Conservation (phyloP, 1,284 basidiomycete genomes). For the Melampsora americana region DNA sequence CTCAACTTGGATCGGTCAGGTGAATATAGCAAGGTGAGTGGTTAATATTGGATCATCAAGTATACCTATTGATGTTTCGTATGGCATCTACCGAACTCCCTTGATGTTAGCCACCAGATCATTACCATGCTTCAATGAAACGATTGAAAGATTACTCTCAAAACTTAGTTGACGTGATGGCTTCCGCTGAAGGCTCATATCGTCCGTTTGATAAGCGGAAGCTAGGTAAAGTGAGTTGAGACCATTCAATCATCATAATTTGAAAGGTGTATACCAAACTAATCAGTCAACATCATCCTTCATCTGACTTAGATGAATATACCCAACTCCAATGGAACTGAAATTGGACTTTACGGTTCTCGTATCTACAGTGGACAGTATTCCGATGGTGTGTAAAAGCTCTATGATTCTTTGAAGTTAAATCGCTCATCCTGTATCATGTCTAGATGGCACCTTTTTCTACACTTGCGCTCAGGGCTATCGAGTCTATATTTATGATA, state of each 20-base stretch:
- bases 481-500: constrained; percentile 62
- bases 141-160: constrained; percentile 25
- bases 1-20: constrained; percentile 21
- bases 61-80: constrained; percentile 1
- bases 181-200: constrained; percentile 8
- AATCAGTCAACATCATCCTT: constrained; percentile 9
- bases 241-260: not conserved
- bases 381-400: constrained; percentile 63
- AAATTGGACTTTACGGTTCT: constrained; percentile 74
- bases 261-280: not conserved
- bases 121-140: constrained; percentile 22
- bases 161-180: constrained; percentile 11
- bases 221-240: constrained; percentile 7
- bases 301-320: constrained; percentile 62
- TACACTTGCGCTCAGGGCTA: constrained; percentile 65
- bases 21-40: constrained; percentile 20
- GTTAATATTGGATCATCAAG: not conserved
- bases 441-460: constrained; percentile 54
- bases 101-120: constrained; percentile 7
- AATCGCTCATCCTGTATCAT: not conserved
- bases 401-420: constrained; percentile 4
- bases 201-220: constrained; percentile 17
- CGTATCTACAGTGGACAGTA: constrained; percentile 93
- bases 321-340: constrained; percentile 80
- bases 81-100: not conserved